These are phyloP conservation scores for Bifiguratus adelaidae DNA, from an alignment of 192 early-diverging fungal species.

Conservation along the genomic window DNA sequence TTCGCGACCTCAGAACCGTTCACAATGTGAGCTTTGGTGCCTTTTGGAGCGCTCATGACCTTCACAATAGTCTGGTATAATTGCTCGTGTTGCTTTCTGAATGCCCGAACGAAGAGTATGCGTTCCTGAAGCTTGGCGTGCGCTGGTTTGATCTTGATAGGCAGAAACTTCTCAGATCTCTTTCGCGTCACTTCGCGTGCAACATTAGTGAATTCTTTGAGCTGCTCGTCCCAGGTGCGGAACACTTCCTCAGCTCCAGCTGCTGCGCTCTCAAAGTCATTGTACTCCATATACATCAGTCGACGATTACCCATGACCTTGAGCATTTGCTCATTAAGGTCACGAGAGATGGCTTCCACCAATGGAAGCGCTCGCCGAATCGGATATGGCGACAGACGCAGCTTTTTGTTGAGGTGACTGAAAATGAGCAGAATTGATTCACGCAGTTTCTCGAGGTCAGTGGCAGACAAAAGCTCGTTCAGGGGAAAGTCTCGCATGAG, in stretches of 20 bases:
- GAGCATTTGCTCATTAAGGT: slow-evolving; percentile 88
- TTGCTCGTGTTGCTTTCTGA: slow-evolving; percentile 96
- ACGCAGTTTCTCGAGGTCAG: slow-evolving; percentile 78
- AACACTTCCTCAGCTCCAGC: slow-evolving; percentile 82
- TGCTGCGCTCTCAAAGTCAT: slow-evolving; percentile 82
- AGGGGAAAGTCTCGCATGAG: slow-evolving; percentile 99
- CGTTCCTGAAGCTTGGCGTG: slow-evolving; percentile 94
- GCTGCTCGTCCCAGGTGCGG: slow-evolving; percentile 84
- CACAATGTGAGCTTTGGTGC: slow-evolving; percentile 20
- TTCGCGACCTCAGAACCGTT: slow-evolving; percentile 18
- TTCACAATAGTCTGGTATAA: slow-evolving; percentile 91
- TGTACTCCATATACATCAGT: slow-evolving; percentile 90
- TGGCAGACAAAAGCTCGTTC: slow-evolving; percentile 91
- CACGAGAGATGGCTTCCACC: slow-evolving; percentile 90
- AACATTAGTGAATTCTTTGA: slow-evolving; percentile 93
- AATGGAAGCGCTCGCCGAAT: slow-evolving; percentile 86
- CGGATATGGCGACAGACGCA: slow-evolving; percentile 88
- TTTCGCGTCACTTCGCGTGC: slow-evolving; percentile 92
- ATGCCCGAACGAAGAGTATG: slow-evolving; percentile 77
- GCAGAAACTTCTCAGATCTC: slow-evolving; percentile 83
- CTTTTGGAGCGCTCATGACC: slow-evolving; percentile 66
- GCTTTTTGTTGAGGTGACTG: slow-evolving; percentile 94
- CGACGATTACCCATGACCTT: slow-evolving; percentile 78
- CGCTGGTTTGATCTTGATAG: slow-evolving; percentile 86
- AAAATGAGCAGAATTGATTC: slow-evolving; percentile 77